Evolutionary conservation across 1,139 yeast species (phyloP).

Genomic region (Candida glucosophila): DNA sequence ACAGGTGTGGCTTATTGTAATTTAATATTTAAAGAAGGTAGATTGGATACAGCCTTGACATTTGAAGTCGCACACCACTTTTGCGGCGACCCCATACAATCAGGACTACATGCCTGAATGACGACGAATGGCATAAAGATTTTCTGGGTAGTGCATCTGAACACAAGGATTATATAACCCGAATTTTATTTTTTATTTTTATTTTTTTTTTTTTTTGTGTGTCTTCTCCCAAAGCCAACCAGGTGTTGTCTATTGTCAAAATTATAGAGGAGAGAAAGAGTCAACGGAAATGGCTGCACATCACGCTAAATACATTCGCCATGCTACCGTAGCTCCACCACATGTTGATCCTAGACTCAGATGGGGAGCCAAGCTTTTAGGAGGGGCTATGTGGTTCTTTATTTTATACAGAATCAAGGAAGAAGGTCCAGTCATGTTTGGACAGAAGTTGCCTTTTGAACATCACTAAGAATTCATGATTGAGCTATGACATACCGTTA

Average conservation of each 20-base stretch:
- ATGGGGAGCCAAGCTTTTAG: slow-evolving; percentile 56
- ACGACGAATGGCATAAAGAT: slow-evolving; percentile 51
- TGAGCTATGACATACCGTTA: too few relatives aligned
- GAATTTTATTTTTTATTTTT: slow-evolving; percentile 7
- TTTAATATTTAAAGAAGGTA: too few relatives aligned
- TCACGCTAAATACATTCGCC: slow-evolving; percentile 41
- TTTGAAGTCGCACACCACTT: too few relatives aligned
- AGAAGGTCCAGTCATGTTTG: slow-evolving; percentile 56
- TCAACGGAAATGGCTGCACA: slow-evolving; percentile 25
- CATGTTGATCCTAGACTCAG: slow-evolving; percentile 47
- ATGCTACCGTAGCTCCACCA: slow-evolving; percentile 45
- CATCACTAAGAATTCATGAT: too few relatives aligned
- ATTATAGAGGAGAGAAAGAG: not conserved
- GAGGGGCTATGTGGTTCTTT: slow-evolving; percentile 88
- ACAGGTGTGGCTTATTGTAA: too few relatives aligned
- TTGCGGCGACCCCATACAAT: too few relatives aligned
- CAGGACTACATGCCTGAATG: too few relatives aligned
- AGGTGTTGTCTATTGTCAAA: slow-evolving; percentile 3
- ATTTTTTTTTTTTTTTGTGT: slow-evolving; percentile 4
- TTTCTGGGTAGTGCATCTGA: slow-evolving; percentile 27
- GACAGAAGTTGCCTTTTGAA: slow-evolving; percentile 36
- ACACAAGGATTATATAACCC: slow-evolving; percentile 18
- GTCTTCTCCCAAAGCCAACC: slow-evolving; percentile 8
- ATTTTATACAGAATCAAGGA: slow-evolving; percentile 70
- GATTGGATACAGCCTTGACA: too few relatives aligned